Percentiles rank a stretch among this genome's conserved stretches.
Evolutionary conservation across 2,329 filamentous ascomycete species (phyloP).

Genomic region (Pseudogymnoascus sp.): DNA sequence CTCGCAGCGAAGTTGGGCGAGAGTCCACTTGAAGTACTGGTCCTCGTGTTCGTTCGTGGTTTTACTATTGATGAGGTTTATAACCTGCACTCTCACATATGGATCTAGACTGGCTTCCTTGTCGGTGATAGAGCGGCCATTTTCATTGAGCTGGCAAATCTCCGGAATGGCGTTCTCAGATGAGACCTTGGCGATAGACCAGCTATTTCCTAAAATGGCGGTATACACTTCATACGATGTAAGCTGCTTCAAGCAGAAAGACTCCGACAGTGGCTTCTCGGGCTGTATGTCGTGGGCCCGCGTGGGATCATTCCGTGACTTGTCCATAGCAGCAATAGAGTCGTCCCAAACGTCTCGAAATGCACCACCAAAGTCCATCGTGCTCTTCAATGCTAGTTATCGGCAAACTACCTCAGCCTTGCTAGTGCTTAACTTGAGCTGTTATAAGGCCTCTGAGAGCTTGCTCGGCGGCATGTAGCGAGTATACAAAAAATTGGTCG

Average conservation of each 20-base stretch:
- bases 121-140: constrained; percentile 18
- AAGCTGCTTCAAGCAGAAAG: constrained; percentile 19
- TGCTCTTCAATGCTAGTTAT: background rate
- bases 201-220: constrained; percentile 16
- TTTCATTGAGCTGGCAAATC: constrained; percentile 21
- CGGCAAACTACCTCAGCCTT: background rate
- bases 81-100: constrained; percentile 22
- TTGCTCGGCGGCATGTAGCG: background rate
- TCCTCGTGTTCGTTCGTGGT: constrained; percentile 16
- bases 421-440: background rate
- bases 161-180: constrained; percentile 21
- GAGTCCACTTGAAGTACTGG: constrained; percentile 20
- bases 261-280: constrained; percentile 16
- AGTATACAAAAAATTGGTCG: background rate
- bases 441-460: background rate
- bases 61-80: constrained; percentile 20
- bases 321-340: background rate
- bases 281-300: constrained; percentile 18
- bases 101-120: constrained; percentile 20
- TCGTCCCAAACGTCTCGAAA: background rate
- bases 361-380: background rate
- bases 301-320: background rate
- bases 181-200: constrained; percentile 9
- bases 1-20: constrained; percentile 21
- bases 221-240: constrained; percentile 20